A percentile compares a stretch with the other conserved stretches of the same genome.
These are phyloP conservation scores for Colletotrichum phormii DNA, from an alignment of 2,329 filamentous ascomycete species.

Conservation along the genomic window DNA sequence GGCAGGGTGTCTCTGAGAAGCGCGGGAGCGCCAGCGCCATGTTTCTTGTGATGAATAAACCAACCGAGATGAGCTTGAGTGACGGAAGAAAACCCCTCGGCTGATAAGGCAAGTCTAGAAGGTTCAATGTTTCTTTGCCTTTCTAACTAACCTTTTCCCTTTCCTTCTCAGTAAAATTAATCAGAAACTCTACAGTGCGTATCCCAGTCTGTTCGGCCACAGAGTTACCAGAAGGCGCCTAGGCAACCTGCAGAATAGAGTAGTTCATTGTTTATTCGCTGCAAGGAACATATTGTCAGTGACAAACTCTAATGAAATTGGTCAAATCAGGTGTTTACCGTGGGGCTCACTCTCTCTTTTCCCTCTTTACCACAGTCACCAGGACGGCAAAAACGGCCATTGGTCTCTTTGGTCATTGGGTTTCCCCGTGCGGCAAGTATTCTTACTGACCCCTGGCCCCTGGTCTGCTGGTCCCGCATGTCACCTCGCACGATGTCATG, in stretches of 20 bases:
- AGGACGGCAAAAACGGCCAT: too few species aligned
- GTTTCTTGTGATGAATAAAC: background rate
- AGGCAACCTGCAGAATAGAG: conserved; percentile 1
- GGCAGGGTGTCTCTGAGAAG: background rate
- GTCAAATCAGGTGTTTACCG: conserved; percentile 4
- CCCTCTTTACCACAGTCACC: background rate
- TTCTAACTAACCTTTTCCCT: background rate
- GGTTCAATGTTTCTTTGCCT: background rate
- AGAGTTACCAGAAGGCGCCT: background rate
- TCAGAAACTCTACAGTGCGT: background rate
- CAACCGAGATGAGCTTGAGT: background rate
- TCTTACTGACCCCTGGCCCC: background rate
- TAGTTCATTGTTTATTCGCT: background rate
- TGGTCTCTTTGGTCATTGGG: too few species aligned
- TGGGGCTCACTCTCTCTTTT: background rate
- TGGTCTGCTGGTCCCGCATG: background rate
- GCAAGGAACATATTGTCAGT: conserved; percentile 1
- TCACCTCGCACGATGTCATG: conserved; percentile 16
- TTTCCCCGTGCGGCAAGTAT: background rate
- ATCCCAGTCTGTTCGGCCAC: background rate
- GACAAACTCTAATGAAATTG: conserved; percentile 15
- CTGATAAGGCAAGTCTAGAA: conserved; percentile 2
- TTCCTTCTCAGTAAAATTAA: conserved; percentile 1
- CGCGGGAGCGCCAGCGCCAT: background rate
- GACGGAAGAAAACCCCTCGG: background rate